A percentile compares a stretch with the other conserved stretches of the same genome.
These are phyloP conservation scores for Nicotiana attenuata DNA, from an alignment of 257 asterid species.

Conservation along the genomic window DNA sequence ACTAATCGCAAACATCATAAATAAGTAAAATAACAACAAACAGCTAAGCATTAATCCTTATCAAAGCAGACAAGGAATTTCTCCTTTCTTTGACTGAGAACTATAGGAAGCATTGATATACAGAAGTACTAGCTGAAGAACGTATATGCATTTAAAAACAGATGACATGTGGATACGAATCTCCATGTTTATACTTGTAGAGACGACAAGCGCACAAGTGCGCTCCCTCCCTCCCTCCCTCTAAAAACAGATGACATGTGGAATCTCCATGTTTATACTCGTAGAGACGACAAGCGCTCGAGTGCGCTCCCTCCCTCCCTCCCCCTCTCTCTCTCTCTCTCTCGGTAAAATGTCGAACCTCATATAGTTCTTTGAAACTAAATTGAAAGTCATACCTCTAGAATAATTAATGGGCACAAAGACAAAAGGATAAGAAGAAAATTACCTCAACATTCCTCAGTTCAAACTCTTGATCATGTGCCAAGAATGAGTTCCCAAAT, in stretches of 20 bases:
- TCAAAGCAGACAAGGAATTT: neutral
- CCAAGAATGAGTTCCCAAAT: slow-evolving; percentile 82
- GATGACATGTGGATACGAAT: neutral
- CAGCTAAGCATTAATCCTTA: neutral
- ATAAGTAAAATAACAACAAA: neutral
- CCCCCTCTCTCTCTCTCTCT: too few relatives aligned
- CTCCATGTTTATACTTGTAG: neutral
- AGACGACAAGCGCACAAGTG: neutral
- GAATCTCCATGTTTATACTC: neutral
- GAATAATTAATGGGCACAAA: neutral
- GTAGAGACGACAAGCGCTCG: neutral
- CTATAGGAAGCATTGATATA: neutral
- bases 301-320: neutral
- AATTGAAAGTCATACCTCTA: neutral
- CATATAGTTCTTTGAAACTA: neutral
- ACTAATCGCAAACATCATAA: neutral
- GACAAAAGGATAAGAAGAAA: neutral
- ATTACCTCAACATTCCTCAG: slow-evolving; percentile 81
- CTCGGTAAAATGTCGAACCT: neutral
- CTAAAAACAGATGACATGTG: neutral
- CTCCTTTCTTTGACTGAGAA: neutral
- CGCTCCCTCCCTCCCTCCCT: neutral
- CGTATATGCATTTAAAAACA: neutral
- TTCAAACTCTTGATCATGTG: slow-evolving; percentile 79
- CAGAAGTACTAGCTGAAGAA: neutral